Evolutionary conservation across 768 basidiomycete species (phyloP).

Genomic region (Pleurotus eryngii): DNA sequence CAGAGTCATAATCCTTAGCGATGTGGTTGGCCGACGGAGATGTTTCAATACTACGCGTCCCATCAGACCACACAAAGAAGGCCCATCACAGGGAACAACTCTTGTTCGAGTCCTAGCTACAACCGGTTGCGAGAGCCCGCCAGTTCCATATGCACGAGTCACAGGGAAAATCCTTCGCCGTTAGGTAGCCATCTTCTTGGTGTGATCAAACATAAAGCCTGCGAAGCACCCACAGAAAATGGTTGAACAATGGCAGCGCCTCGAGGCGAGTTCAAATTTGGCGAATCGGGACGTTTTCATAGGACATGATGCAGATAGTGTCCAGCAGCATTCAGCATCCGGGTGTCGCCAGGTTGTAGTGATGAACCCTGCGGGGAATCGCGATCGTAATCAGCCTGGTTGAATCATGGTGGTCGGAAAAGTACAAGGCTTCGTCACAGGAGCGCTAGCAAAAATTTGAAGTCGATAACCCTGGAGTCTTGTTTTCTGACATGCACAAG

Average conservation of each 20-base stretch:
- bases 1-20: not conserved
- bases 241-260: not conserved
- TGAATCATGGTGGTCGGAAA: not conserved
- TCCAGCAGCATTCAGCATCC: not conserved
- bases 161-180: not conserved
- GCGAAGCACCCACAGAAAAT: not conserved
- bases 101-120: not conserved
- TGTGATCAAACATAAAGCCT: not conserved
- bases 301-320: not conserved
- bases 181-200: not conserved
- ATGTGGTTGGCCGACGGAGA: not conserved
- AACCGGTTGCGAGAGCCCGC: not conserved
- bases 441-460: not conserved
- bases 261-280: not conserved
- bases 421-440: slow-evolving; percentile 6
- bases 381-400: not conserved
- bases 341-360: not conserved
- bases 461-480: slow-evolving; percentile 5
- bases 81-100: too few species aligned
- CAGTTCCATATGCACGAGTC: not conserved
- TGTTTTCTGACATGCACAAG: slow-evolving; percentile 7
- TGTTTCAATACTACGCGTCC: not conserved
- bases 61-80: not conserved
- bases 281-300: not conserved
- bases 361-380: not conserved